Conservation (phyloP, 441 rosid genomes). For the Populus hybrid region DNA sequence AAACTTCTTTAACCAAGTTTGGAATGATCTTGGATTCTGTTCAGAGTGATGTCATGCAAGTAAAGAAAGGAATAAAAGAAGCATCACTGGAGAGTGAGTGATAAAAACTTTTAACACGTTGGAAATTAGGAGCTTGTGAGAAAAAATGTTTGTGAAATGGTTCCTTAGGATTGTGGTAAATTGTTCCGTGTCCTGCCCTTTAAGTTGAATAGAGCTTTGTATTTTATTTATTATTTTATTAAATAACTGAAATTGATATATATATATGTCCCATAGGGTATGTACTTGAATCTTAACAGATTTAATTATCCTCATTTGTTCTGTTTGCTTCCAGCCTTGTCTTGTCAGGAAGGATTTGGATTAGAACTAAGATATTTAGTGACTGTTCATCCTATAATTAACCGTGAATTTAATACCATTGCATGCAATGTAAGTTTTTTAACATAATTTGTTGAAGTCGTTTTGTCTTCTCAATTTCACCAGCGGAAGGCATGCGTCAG, state of each 20-base stretch:
- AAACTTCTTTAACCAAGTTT: slow-evolving; percentile 72
- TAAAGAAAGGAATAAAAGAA: slow-evolving; percentile 78
- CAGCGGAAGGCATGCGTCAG: slow-evolving; percentile 78
- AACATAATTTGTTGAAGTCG: background rate
- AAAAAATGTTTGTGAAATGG: background rate
- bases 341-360: background rate
- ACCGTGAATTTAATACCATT: slow-evolving; percentile 1
- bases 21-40: slow-evolving; percentile 78
- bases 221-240: background rate
- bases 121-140: background rate
- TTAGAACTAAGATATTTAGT: background rate
- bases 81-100: slow-evolving; percentile 63
- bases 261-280: background rate
- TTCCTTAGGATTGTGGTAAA: background rate
- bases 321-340: background rate
- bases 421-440: background rate
- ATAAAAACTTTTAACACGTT: slow-evolving; percentile 18
- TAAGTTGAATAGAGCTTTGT: background rate
- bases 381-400: background rate
- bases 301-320: background rate
- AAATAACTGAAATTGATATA: background rate
- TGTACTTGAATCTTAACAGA: background rate
- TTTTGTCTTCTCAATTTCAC: slow-evolving; percentile 18
- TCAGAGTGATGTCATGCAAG: slow-evolving; percentile 84
- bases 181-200: background rate